Evolutionary conservation across 306 rosid species (phyloP).

Genomic region (Ceratonia siliqua): DNA sequence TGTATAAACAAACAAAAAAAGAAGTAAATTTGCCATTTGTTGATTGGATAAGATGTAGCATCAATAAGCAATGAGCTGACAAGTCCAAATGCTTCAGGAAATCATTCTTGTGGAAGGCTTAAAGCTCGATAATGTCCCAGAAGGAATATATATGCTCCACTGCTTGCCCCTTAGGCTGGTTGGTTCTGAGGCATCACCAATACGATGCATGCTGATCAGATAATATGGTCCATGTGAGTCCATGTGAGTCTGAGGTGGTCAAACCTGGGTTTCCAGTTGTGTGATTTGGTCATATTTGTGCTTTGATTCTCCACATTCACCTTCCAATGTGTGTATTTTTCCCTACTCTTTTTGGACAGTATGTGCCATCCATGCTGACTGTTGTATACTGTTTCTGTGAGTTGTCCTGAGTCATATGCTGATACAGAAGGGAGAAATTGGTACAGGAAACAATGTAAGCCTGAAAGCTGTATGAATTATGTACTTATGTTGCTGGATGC

Average conservation of each 20-base stretch:
- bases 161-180: conserved; percentile 88
- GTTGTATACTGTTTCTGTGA: background rate
- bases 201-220: conserved; percentile 72
- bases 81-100: conserved; percentile 54
- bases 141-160: conserved; percentile 64
- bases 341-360: background rate
- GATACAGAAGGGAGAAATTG: conserved; percentile 30
- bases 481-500: background rate
- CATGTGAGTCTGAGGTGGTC: conserved; percentile 11
- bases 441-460: conserved; percentile 12
- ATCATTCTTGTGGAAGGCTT: conserved; percentile 94
- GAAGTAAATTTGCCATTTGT: background rate
- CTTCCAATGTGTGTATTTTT: background rate
- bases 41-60: conserved; percentile 9
- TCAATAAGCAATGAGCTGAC: conserved; percentile 22
- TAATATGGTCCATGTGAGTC: conserved; percentile 31
- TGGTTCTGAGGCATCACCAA: conserved; percentile 90
- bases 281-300: background rate
- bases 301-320: background rate
- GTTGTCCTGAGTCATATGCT: background rate
- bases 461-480: background rate
- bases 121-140: conserved; percentile 70
- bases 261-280: conserved; percentile 1
- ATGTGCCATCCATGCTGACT: conserved; percentile 45
- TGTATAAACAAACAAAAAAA: conserved; percentile 2